Evolutionary conservation across 768 basidiomycete species (phyloP).

Genomic region (Imleria badia): DNA sequence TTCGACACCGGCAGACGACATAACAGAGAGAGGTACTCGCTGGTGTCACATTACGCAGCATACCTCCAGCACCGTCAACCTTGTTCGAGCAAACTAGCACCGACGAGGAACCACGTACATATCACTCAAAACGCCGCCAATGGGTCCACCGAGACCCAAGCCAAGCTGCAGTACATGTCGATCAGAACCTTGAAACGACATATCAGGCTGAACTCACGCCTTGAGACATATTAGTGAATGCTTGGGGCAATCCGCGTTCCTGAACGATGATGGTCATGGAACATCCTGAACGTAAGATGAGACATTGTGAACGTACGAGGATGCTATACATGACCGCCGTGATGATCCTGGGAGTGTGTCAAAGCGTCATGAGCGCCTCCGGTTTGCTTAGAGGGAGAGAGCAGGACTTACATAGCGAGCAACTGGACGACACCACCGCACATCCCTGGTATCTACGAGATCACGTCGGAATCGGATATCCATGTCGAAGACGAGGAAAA

Average conservation of each 20-base stretch:
- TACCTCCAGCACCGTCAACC: constrained; percentile 16
- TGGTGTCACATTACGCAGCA: constrained; percentile 62
- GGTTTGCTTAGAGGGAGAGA: background rate
- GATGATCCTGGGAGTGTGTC: constrained; percentile 9
- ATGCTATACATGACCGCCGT: constrained; percentile 22
- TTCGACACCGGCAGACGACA: background rate
- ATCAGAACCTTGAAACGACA: background rate
- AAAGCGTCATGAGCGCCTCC: background rate
- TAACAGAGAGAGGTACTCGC: constrained; percentile 35
- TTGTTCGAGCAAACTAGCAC: background rate
- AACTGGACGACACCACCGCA: constrained; percentile 23
- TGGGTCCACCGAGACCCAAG: constrained; percentile 23
- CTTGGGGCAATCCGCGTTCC: constrained; percentile 36
- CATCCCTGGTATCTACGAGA: constrained; percentile 20
- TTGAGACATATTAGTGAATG: constrained; percentile 36
- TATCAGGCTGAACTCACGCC: constrained; percentile 8
- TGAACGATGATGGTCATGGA: background rate
- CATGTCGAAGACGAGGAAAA: background rate
- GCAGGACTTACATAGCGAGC: constrained; percentile 14
- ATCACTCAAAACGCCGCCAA: constrained; percentile 22
- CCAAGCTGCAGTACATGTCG: constrained; percentile 12
- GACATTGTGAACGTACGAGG: constrained; percentile 4
- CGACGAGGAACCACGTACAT: constrained; percentile 8
- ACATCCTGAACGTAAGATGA: background rate
- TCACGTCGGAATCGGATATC: background rate